phyloP scores from a whole-genome alignment of 495 filamentous ascomycete genomes.

The Cercophora sp. region DNA sequence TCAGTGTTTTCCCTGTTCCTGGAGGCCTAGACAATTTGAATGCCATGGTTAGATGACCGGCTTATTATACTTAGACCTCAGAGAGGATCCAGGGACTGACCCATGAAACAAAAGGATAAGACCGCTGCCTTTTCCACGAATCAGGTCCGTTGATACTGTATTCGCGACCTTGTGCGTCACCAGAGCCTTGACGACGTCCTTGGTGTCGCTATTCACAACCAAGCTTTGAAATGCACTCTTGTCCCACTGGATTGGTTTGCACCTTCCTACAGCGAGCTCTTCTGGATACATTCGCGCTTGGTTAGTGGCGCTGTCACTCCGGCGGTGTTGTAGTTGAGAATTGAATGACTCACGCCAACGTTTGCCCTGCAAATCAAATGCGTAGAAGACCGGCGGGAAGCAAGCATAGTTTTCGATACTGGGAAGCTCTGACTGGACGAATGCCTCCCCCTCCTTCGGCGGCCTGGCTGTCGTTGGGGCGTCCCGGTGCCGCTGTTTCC shows the following conservation, averaged over 20 bases:
- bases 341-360: background rate
- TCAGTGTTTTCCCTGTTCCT: background rate
- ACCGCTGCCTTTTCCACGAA: constrained; percentile 24
- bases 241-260: constrained; percentile 21
- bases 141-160: constrained; percentile 25
- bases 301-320: no score
- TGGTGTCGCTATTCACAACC: constrained; percentile 43
- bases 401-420: no score
- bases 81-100: background rate
- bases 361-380: background rate
- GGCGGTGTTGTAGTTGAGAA: no score
- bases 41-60: no score
- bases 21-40: no score
- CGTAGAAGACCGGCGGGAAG: background rate
- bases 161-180: constrained; percentile 29
- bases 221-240: constrained; percentile 43
- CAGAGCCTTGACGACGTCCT: constrained; percentile 47
- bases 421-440: no score
- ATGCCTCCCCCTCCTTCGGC: no score
- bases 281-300: no score
- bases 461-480: no score
- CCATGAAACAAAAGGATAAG: constrained; percentile 18
- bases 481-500: background rate
- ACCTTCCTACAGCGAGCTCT: constrained; percentile 19
- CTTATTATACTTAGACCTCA: background rate